Conservation (phyloP, 2,329 filamentous ascomycete species). For the Harringtonia lauricola region DNA sequence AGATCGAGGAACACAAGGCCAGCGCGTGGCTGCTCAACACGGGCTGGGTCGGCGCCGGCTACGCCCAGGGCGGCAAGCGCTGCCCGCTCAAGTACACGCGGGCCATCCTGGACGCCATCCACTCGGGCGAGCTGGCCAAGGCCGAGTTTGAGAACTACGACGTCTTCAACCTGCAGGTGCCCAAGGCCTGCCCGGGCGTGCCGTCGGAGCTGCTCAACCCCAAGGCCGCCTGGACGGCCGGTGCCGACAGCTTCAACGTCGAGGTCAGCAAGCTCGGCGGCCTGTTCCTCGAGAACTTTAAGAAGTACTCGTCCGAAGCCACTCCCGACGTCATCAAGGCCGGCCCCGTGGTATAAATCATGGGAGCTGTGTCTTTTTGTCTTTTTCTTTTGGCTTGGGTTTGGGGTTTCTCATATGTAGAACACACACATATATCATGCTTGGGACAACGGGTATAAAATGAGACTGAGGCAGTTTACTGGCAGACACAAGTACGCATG, state of each 20-base stretch:
- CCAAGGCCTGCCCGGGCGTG: constrained; percentile 80
- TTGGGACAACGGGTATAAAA: neutral
- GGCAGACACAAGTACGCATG: too few species aligned
- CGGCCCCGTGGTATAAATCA: constrained; percentile 30
- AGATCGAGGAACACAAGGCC: constrained; percentile 90
- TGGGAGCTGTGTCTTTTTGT: neutral
- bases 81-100: constrained; percentile 98
- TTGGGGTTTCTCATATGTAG: too few species aligned
- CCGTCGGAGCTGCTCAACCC: constrained; percentile 92
- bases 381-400: neutral
- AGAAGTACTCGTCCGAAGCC: constrained; percentile 83
- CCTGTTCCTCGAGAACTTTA: constrained; percentile 94
- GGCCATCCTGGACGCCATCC: constrained; percentile 95
- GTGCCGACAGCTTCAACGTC: constrained; percentile 66
- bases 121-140: constrained; percentile 90
- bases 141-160: constrained; percentile 91
- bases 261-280: constrained; percentile 85
- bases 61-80: constrained; percentile 84
- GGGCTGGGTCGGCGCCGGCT: constrained; percentile 89
- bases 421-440: too few species aligned
- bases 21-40: constrained; percentile 99
- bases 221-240: constrained; percentile 79
- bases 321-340: constrained; percentile 68
- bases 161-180: constrained; percentile 94
- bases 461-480: neutral